These are phyloP conservation scores for Asterochloris erici DNA, from an alignment of 139 green algal species.

Conservation along the genomic window DNA sequence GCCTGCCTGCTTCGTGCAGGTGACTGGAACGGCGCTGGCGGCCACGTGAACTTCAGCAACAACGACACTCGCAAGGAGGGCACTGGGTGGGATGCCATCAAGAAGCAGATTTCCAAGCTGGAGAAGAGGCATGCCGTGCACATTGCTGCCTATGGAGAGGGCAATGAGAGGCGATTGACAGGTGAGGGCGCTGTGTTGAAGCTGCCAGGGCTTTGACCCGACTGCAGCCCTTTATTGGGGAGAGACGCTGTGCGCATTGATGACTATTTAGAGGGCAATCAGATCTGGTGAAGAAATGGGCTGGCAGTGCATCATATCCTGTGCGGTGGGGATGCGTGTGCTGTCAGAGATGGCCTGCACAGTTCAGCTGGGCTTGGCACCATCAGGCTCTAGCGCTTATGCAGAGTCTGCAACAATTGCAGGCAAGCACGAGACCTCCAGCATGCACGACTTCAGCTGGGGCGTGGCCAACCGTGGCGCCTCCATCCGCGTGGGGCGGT, in stretches of 20 bases:
- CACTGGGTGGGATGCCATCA: conserved; percentile 80
- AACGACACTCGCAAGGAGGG: conserved; percentile 72
- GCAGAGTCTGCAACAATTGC: neutral
- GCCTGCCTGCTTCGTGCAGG: conserved; percentile 37
- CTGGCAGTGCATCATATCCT: too few relatives aligned
- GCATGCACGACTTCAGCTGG: conserved; percentile 94
- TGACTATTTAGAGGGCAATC: too few relatives aligned
- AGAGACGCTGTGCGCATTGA: neutral
- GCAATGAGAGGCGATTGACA: conserved; percentile 97
- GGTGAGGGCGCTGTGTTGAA: neutral
- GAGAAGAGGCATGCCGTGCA: conserved; percentile 80
- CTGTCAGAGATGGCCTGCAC: too few relatives aligned
- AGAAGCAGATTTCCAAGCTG: conserved; percentile 87
- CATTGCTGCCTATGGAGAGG: conserved; percentile 82
- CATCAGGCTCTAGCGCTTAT: too few relatives aligned
- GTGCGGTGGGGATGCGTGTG: too few relatives aligned
- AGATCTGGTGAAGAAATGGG: too few relatives aligned
- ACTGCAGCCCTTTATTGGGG: neutral
- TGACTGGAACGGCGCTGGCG: conserved; percentile 98
- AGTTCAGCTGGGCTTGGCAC: too few relatives aligned
- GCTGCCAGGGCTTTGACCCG: neutral
- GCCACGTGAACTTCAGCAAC: conserved; percentile 97
- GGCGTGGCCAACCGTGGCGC: conserved; percentile 96
- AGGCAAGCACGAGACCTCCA: conserved; percentile 87
- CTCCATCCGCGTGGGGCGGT: conserved; percentile 88